Evolutionary conservation across 225 moss, liverwort and hornwort species (phyloP), one percentile per base, ranked within the genome.

Genomic region (Marchantia paleacea): DNA sequence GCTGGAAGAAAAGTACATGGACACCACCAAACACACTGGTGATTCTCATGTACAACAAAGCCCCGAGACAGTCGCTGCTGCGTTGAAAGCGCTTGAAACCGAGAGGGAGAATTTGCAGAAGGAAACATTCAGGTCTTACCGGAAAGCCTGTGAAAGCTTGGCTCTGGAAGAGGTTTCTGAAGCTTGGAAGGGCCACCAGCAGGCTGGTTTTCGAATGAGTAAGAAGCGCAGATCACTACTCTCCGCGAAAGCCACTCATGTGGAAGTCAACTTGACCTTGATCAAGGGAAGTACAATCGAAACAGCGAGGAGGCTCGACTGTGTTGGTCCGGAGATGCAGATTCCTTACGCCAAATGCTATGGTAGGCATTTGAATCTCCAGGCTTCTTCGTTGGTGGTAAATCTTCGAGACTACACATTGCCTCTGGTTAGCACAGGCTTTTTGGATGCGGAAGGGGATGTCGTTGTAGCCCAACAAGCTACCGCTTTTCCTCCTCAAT

Each of bases 401-500:
- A 83, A 88, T 55, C 90, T 97, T 82, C 93, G 95, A 52, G 93
- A 97, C 76, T 95, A 89, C 60, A 78, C 95, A 39, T 85, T 86
- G 80, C 95, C 97, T 73, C 85, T 97, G 86, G 71, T 93, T 28
- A 90, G 90, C 75, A 88, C 93, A 73, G 92, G 86, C 65, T 80
- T 81, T 85, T 85, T 94, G 63, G 86, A 83, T 29, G 92, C 93
- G 84, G 89, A 90, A 69, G 97, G 97, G 55, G 89, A 91, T 80
- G 92, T 97, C 75, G 73, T 97, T 68, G 90, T 97, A 83, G 97
- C 93, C 50, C 93, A 95, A 82, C 93, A 97, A 91, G 97, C 94
- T 75, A 95, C 91, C 25, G 87, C 92, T 24, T 97, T 97, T 87
- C 93, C 97, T 63, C 86, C 88, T 55, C 97, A 97, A 84, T 86